Base-by-base conservation (phyloP, 192 early-diverging fungal genomes). In the Chytriomyces hyalinus region DNA sequence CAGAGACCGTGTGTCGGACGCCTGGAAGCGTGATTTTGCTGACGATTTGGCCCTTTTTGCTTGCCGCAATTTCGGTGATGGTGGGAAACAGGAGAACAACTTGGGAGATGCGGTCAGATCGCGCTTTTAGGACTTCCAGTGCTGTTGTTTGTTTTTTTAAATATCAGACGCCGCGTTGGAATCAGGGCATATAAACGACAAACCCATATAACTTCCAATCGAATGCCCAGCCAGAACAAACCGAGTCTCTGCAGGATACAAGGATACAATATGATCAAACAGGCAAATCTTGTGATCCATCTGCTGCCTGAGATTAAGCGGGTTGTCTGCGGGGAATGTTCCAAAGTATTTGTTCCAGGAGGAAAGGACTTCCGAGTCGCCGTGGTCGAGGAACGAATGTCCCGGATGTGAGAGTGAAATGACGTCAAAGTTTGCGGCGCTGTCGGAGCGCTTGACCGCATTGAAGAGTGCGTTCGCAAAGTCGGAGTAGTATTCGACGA, bases 41-140 rank as follows among this genome's bases (percentile, higher is more conserved):
- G 17, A 81, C 72, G 48, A 65, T 47, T 9, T 83, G 84, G 13
- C 94, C 95, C 11, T 92, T 91, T 0, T 93, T 93, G 20, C 92
- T 94, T n/a, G 86, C 78, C 1, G 87, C 90, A 57, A 97, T 94
- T 22, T 90, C 78, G 26, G 91, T 91, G 8, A 97, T 75, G 0
- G 94, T 92, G 17, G 95, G 95, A 73, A 96, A 97, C 61, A 97
- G 80, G 0, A 81, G 80, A 70, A 94, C 89, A 6, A 92, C 65
- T 15, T 87, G 89, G 47, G 83, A 78, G n/a, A 95, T 89, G 24
- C 85, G 84, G 65, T 86, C 86, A 15, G 92, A 90, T 6, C 90
- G 83, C 49, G 85, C 86, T 57, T 89, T 87, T 9, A 95, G 78
- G 47, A 89, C 60, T 66, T 81, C 61, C 3, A 64, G 50, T 7